These are phyloP conservation scores for Plasmodium billcollinsi DNA, from an alignment of 169 alveolate genomes.

Conservation along the genomic window DNA sequence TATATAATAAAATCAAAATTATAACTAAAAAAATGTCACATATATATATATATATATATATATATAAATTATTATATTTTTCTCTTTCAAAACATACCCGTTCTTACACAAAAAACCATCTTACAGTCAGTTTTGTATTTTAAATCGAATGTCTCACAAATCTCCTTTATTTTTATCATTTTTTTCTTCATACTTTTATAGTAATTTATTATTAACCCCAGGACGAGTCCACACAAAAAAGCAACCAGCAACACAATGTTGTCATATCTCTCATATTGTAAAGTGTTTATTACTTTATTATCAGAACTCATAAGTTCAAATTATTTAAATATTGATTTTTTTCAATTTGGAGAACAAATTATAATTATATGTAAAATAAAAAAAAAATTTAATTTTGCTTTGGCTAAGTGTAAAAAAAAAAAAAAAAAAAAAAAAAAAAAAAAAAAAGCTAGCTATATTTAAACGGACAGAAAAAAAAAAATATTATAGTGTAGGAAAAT, in stretches of 20 bases:
- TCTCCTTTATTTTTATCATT: slow-evolving; percentile 20
- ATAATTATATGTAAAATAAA: neutral
- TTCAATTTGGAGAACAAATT: neutral
- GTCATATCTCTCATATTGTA: slow-evolving; percentile 26
- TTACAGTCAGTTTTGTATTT: slow-evolving; percentile 45
- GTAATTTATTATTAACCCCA: slow-evolving; percentile 41
- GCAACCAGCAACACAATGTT: neutral
- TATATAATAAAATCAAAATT: slow-evolving; percentile 2
- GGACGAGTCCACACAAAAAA: slow-evolving; percentile 60
- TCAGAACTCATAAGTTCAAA: slow-evolving; percentile 20
- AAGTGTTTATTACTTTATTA: neutral
- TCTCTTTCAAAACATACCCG: slow-evolving; percentile 28
- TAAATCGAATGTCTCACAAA: slow-evolving; percentile 13
- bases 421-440: no score
- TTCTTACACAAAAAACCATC: slow-evolving; percentile 77
- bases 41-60: neutral
- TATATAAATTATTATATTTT: no score
- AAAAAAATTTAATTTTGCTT: neutral
- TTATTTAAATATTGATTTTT: neutral
- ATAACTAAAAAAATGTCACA: neutral
- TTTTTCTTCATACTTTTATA: slow-evolving; percentile 16
- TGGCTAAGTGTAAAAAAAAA: no score
- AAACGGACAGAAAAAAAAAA: no score
- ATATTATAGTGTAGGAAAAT: no score
- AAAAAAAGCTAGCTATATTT: no score